Evolutionary conservation across 2,329 filamentous ascomycete genomes (phyloP).

Genomic region (Fusarium kyushuense): DNA sequence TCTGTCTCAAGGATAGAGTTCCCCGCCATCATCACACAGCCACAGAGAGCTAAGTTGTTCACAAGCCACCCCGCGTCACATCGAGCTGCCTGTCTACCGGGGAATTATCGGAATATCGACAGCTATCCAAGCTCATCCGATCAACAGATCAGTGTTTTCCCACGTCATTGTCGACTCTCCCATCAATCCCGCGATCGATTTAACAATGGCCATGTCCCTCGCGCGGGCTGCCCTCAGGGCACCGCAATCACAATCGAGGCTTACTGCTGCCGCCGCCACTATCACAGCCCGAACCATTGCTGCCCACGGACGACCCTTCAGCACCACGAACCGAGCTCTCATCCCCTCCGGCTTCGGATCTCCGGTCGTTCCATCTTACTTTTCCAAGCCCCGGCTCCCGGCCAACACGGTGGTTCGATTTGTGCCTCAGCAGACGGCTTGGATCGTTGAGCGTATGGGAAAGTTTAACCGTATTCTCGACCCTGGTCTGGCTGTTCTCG

Average conservation of each 20-base stretch:
- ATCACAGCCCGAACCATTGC: conserved; percentile 31
- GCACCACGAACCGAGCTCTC: conserved; percentile 50
- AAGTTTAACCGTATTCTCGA: conserved; percentile 95
- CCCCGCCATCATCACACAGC: conserved; percentile 30
- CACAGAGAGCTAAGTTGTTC: conserved; percentile 14
- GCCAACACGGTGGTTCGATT: conserved; percentile 96
- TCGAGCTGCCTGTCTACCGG: conserved; percentile 26
- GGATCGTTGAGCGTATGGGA: conserved; percentile 99
- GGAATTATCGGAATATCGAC: conserved; percentile 32
- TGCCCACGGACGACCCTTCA: conserved; percentile 48
- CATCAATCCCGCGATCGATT: conserved; percentile 14
- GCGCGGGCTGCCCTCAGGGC: conserved; percentile 49
- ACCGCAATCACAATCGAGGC: conserved; percentile 42
- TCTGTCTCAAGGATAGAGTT: conserved; percentile 6
- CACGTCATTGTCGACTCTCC: conserved; percentile 40
- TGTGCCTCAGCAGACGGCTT: conserved; percentile 99
- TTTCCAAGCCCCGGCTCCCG: conserved; percentile 79
- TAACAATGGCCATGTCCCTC: conserved; percentile 50
- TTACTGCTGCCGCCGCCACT: conserved; percentile 36
- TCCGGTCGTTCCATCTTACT: conserved; percentile 75
- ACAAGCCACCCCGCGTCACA: conserved; percentile 28
- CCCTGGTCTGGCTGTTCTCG: conserved; percentile 87
- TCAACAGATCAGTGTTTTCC: conserved; percentile 35
- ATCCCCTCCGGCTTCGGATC: conserved; percentile 52
- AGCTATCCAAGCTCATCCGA: conserved; percentile 32